Evolutionary conservation across 2,329 filamentous ascomycete species (phyloP).

Genomic region (Capronia epimyces): DNA sequence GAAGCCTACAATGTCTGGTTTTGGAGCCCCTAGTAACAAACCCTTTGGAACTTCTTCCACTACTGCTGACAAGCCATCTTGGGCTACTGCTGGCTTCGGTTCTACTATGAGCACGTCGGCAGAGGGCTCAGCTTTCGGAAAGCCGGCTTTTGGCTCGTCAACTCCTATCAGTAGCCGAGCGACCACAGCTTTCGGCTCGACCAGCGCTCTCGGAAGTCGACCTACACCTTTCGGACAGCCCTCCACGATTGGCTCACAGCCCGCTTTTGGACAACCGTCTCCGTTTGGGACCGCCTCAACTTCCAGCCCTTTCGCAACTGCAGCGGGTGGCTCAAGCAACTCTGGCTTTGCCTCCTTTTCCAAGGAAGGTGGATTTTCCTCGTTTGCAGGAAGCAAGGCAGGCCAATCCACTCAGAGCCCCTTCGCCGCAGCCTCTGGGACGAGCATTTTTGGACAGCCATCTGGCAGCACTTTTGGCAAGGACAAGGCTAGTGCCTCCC

Average conservation of each 20-base stretch:
- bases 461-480: slow-evolving; percentile 11
- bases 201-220: slow-evolving; percentile 33
- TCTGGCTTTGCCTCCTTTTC: slow-evolving; percentile 32
- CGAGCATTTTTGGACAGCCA: slow-evolving; percentile 31
- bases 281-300: slow-evolving; percentile 8
- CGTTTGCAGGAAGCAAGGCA: slow-evolving; percentile 19
- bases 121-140: slow-evolving; percentile 18
- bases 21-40: slow-evolving; percentile 26
- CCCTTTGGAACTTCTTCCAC: slow-evolving; percentile 30
- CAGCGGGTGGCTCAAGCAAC: slow-evolving; percentile 7
- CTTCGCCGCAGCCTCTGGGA: slow-evolving; percentile 29
- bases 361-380: slow-evolving; percentile 27
- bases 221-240: slow-evolving; percentile 34
- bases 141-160: slow-evolving; percentile 35
- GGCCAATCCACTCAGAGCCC: slow-evolving; percentile 26
- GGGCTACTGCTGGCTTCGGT: slow-evolving; percentile 29
- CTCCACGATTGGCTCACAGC: slow-evolving; percentile 12
- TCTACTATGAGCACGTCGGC: slow-evolving; percentile 6
- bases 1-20: slow-evolving; percentile 28
- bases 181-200: slow-evolving; percentile 34
- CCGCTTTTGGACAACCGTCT: slow-evolving; percentile 26
- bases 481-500: slow-evolving; percentile 23
- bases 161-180: slow-evolving; percentile 28
- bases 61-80: slow-evolving; percentile 29
- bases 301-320: slow-evolving; percentile 22